Conservation (phyloP, 2,329 filamentous ascomycete genomes). For the Colletotrichum sp. region DNA sequence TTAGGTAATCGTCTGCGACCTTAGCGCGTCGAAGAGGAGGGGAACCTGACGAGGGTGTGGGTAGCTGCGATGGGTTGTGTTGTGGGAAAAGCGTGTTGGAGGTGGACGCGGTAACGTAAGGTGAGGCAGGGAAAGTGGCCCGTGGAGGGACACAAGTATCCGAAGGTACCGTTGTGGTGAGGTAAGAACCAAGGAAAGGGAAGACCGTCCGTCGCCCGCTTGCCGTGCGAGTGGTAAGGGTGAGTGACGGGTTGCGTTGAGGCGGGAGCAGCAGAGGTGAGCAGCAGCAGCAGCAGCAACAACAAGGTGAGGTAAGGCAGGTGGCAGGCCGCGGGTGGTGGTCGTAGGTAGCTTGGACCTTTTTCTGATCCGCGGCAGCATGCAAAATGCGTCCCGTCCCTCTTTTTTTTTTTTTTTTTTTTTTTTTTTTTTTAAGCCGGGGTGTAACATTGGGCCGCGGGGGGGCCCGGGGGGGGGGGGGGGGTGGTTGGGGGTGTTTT, state of each 20-base stretch:
- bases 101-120: conserved; percentile 16
- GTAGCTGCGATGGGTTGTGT: neutral
- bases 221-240: neutral
- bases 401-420: neutral
- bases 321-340: neutral
- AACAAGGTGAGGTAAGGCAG: neutral
- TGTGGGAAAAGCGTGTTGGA: neutral
- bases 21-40: conserved; percentile 21
- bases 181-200: conserved; percentile 2
- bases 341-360: conserved; percentile 14
- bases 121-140: conserved; percentile 2
- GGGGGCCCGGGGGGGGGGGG: no score
- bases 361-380: conserved; percentile 11
- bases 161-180: neutral
- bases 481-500: no score
- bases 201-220: neutral
- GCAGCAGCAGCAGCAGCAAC: neutral
- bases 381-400: neutral
- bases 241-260: neutral
- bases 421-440: no score
- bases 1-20: conserved; percentile 21
- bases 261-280: neutral
- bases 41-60: conserved; percentile 20
- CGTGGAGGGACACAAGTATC: neutral
- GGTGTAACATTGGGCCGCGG: no score